A percentile compares a stretch with the other conserved stretches of the same genome.
Conservation (phyloP, 192 early-diverging fungal species). For the Backusella westeae region DNA sequence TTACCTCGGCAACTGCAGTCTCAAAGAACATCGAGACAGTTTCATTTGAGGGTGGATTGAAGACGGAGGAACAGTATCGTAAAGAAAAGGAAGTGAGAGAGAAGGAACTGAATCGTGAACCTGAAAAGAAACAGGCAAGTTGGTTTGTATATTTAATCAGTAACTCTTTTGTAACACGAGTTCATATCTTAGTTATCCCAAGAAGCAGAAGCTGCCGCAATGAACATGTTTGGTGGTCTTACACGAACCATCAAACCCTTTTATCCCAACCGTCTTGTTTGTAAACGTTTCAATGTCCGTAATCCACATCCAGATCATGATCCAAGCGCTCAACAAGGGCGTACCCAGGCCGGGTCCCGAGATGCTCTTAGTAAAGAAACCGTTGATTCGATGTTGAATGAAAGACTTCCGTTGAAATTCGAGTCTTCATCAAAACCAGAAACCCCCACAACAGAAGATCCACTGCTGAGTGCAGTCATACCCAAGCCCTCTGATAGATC, state of each 20-base stretch:
- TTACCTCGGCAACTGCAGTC: constrained; percentile 50
- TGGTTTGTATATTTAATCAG: not conserved
- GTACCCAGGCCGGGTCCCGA: constrained; percentile 37
- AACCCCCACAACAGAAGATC: constrained; percentile 7
- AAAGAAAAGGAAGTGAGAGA: constrained; percentile 18
- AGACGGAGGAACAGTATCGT: constrained; percentile 34
- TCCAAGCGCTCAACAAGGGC: constrained; percentile 20
- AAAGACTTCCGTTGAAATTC: constrained; percentile 14
- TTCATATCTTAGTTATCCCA: constrained; percentile 20
- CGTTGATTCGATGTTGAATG: constrained; percentile 39
- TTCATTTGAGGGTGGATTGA: constrained; percentile 41
- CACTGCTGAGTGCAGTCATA: constrained; percentile 2
- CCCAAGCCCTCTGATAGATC: constrained; percentile 23
- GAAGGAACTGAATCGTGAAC: not conserved
- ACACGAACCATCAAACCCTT: constrained; percentile 59
- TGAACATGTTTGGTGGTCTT: constrained; percentile 68
- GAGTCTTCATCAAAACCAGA: not conserved
- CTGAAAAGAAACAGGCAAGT: constrained; percentile 18
- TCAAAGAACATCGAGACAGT: constrained; percentile 25
- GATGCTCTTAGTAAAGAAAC: constrained; percentile 44
- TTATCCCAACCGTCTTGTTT: constrained; percentile 65
- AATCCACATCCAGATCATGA: constrained; percentile 68
- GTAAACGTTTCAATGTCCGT: constrained; percentile 75
- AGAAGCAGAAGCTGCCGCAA: constrained; percentile 48
- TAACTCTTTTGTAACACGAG: not conserved